A percentile compares a stretch with the other conserved stretches of the same genome.
Conservation (phyloP, 768 basidiomycete species). For the Calocera viscosa region DNA sequence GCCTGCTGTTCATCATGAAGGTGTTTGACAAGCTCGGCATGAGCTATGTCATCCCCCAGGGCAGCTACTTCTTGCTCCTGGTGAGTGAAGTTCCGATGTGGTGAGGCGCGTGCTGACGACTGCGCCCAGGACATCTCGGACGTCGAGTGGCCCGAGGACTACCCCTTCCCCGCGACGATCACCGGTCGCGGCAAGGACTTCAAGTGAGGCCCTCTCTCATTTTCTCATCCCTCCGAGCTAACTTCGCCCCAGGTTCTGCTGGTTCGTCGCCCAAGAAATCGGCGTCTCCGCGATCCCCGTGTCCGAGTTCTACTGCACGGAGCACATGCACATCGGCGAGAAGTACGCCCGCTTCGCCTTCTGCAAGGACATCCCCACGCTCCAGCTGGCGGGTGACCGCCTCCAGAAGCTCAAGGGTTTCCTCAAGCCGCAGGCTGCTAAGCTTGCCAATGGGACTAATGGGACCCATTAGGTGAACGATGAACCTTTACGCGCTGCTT, state of each 20-base stretch:
- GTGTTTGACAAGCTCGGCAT: constrained; percentile 76
- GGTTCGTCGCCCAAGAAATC: constrained; percentile 85
- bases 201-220: constrained; percentile 35
- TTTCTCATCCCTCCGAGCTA: constrained; percentile 10
- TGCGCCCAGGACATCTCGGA: constrained; percentile 53
- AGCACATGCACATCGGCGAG: constrained; percentile 77
- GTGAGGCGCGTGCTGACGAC: not conserved
- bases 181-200: constrained; percentile 78
- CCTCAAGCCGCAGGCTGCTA: constrained; percentile 23
- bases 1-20: constrained; percentile 58
- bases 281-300: constrained; percentile 90
- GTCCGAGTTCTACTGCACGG: constrained; percentile 76
- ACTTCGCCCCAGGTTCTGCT: constrained; percentile 53
- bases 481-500: not conserved
- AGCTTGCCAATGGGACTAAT: not conserved
- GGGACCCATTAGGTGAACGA: no score
- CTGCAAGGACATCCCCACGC: constrained; percentile 86
- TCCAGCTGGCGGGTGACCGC: constrained; percentile 70
- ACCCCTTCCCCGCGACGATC: constrained; percentile 64
- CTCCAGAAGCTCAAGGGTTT: constrained; percentile 62
- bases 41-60: constrained; percentile 78
- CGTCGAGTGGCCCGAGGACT: constrained; percentile 71
- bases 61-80: constrained; percentile 80
- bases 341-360: constrained; percentile 81
- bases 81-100: constrained; percentile 28